These are phyloP conservation scores for Aspergillus luchuensis DNA, from an alignment of 2,329 filamentous ascomycete genomes.

Conservation along the genomic window DNA sequence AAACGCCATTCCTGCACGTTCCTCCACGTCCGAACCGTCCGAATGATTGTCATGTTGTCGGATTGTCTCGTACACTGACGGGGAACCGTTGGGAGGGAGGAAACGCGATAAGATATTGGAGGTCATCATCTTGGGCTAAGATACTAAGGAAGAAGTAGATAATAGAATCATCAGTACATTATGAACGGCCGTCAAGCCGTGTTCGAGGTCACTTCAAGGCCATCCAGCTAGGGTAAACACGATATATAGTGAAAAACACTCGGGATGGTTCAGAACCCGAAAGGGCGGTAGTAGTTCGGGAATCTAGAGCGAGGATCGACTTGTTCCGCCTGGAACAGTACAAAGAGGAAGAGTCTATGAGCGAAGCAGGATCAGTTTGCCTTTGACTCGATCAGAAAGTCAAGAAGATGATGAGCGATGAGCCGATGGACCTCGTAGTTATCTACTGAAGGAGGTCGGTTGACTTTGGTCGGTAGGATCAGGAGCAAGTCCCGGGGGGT, in stretches of 20 bases:
- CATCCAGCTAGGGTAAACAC: conserved; percentile 14
- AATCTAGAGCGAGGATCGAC: background rate
- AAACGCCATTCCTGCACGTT: conserved; percentile 50
- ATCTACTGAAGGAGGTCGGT: conserved; percentile 1
- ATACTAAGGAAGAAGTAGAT: conserved; percentile 7
- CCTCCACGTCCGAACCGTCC: conserved; percentile 49
- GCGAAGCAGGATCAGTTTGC: background rate
- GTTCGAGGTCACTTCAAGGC: conserved; percentile 12
- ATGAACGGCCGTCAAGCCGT: conserved; percentile 15
- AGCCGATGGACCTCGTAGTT: background rate
- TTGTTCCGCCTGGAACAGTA: background rate
- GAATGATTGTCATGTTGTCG: conserved; percentile 49
- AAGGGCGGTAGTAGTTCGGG: background rate
- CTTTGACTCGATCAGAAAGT: background rate
- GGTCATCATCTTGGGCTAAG: conserved; percentile 40
- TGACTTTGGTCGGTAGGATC: conserved; percentile 7
- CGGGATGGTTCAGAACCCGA: background rate
- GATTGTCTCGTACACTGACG: conserved; percentile 52
- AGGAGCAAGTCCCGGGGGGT: background rate
- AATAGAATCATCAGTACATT: conserved; percentile 16
- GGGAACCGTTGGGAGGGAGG: conserved; percentile 53
- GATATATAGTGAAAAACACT: background rate
- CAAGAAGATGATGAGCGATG: background rate
- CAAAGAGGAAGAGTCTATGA: background rate
- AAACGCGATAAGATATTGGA: conserved; percentile 47